Evolutionary conservation across 352 stramenopile genomes (phyloP), one percentile per base, ranked within the genome.

Genomic region (Pythium oligandrum): DNA sequence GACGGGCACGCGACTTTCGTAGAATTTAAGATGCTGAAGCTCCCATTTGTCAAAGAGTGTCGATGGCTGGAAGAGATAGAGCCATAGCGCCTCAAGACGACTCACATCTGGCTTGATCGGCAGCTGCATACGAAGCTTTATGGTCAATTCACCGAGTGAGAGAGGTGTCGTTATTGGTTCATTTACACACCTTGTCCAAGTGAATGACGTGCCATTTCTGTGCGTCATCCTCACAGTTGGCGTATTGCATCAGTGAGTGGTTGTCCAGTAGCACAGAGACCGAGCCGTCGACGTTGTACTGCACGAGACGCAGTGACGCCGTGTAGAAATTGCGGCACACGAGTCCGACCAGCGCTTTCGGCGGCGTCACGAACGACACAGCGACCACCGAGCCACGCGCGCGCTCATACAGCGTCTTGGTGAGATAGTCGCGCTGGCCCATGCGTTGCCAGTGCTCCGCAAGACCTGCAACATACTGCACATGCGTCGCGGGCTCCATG

Each of bases 311-410:
- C 30, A 88, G 53, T 4, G 64, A 69, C 6, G 73, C 71, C 1
- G 73, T 57, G 64, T 90, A 90, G 51, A 75, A 88, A 60, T 90
- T 90, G 57, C 75, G 75, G 44, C 88, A 88, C 34, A 75, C 66
- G 34, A 86, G 53, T 37, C 59, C 59, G 53, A 57, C 70, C 12
- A 70, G 47, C 6, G 55, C 50, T 5, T 5, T 50, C 36, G 55
- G 39, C 3, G 48, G 54, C 9, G 63, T 56, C n/a, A 57, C 35
- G 39, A 88, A 61, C 2, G 70, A 56, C 54, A 88, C 52, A 30
- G 68, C 66, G 62, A 86, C 78, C 39, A 63, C 66, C 35, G 53
- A 44, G 37, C 59, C 62, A 32, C 77, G 71, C 17, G 73, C 71
- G 32, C 52, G 48, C 17, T 53, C 56, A 40, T 63, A 61, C 51